Evolutionary conservation across 73 alveolate genomes (phyloP), one percentile per base, ranked within the genome.

Genomic region (Tetrahymena borealis): DNA sequence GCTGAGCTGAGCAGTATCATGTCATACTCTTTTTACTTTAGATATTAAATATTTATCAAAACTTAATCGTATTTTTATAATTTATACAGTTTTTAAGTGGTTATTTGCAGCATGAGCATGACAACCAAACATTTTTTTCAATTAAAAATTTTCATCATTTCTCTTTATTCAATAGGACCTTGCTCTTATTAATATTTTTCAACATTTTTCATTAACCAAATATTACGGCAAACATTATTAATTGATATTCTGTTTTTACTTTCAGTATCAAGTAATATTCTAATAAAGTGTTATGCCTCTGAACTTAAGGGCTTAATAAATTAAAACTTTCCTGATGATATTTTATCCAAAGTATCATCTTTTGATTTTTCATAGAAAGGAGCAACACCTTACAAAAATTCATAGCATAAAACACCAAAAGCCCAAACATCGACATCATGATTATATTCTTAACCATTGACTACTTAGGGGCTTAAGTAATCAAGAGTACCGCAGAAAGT

Each of bases 401-500:
- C 97, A 78, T 36, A 95, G 9, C 93, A 79, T 11, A 94, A 24
- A 16, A 94, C 96, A 20, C 99, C 99, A 28, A 98, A 91, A 28
- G 99, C 98, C 99, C 99, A 98, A 16, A 96, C 91, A 94, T 98
- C 99, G 32, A 98, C 98, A 35, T 96, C 94, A 38, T 96, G 97
- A 91, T 98, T 98, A 79, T 98, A 98, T 24, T 98, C 98, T 36
- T 90, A 90, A 42, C 97, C 96, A 12, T 96, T 42, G 9, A 98
- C 97, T 90, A 98, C 96, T 78, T 98, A 99, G 0, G 99, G 99
- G 20, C 99, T 98, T 93, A 98, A 95, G 92, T 98, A 98, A 92
- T 97, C 99, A 3, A 97, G 96, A 24, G 99, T 98, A n/a, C 99
- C 99, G 91, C 99, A 98, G 91, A 96, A 97, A 11, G 99, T 97